Conservation (phyloP, 228 moss, liverwort and hornwort species). For the Sphagnum fallax region DNA sequence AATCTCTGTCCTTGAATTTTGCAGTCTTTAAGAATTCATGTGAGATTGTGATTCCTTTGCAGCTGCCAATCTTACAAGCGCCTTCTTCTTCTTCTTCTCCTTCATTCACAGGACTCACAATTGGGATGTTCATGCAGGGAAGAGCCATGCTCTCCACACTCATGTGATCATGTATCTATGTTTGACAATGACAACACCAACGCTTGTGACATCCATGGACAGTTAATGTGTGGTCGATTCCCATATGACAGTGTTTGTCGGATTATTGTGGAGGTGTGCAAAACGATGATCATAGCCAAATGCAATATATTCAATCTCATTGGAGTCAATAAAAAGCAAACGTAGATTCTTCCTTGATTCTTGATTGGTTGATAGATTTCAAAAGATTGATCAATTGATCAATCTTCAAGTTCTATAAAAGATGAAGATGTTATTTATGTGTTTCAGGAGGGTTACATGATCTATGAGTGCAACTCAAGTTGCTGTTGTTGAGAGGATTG, state of each 20-base stretch:
- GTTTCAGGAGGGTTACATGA: constrained; percentile 90
- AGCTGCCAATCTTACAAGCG: too few species aligned
- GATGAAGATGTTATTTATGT: neutral
- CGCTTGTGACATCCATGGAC: constrained; percentile 72
- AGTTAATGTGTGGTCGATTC: constrained; percentile 69
- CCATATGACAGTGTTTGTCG: constrained; percentile 81
- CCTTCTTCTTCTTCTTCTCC: too few species aligned
- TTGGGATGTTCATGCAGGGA: constrained; percentile 76
- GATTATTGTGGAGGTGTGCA: constrained; percentile 76
- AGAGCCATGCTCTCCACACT: constrained; percentile 53
- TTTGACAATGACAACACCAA: constrained; percentile 94
- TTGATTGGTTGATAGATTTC: too few species aligned
- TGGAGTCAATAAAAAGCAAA: too few species aligned
- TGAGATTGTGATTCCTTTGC: too few species aligned
- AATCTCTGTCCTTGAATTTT: too few species aligned
- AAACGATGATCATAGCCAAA: too few species aligned
- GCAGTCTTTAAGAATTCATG: too few species aligned
- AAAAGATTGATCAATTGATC: too few species aligned
- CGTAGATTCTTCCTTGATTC: too few species aligned
- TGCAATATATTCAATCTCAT: too few species aligned
- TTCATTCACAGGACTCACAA: constrained; percentile 58
- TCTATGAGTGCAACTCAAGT: constrained; percentile 95
- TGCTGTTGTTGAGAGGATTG: constrained; percentile 70
- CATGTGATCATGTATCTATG: constrained; percentile 83
- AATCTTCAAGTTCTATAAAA: too few species aligned